A percentile compares a stretch with the other conserved stretches of the same genome.
These are phyloP conservation scores for Podospora sp. DNA, from an alignment of 495 filamentous ascomycete species.

Conservation along the genomic window DNA sequence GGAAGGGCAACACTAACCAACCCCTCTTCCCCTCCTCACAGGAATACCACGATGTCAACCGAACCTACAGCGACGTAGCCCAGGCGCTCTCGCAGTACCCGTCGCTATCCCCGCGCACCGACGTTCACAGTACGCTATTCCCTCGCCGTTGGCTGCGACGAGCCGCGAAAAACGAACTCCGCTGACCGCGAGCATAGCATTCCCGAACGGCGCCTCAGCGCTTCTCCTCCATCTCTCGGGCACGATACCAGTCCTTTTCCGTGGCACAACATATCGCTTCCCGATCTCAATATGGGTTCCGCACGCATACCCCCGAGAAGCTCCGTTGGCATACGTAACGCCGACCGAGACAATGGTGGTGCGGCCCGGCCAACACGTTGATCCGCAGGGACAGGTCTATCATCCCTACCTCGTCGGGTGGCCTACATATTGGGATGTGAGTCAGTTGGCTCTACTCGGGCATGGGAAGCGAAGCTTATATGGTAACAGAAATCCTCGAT, in stretches of 20 bases:
- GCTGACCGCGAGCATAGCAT: constrained; percentile 58
- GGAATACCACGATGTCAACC: constrained; percentile 92
- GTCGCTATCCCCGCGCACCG: constrained; percentile 84
- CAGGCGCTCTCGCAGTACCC: constrained; percentile 80
- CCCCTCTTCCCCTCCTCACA: constrained; percentile 39
- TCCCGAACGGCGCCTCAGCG: constrained; percentile 83
- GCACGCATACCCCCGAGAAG: constrained; percentile 82
- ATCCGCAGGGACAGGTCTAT: constrained; percentile 90
- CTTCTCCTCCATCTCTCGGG: constrained; percentile 86
- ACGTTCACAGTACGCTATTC: constrained; percentile 83
- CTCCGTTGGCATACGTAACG: constrained; percentile 84
- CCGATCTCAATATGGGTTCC: constrained; percentile 96
- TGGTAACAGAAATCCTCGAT: constrained; percentile 74
- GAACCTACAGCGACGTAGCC: constrained; percentile 89
- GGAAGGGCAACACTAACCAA: constrained; percentile 24
- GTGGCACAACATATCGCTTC: constrained; percentile 87
- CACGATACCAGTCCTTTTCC: constrained; percentile 84
- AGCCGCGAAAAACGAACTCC: not conserved
- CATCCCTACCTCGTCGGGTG: constrained; percentile 94
- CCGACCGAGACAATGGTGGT: constrained; percentile 88
- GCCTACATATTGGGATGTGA: constrained; percentile 87
- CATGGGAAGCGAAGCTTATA: constrained; percentile 23
- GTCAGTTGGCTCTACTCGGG: constrained; percentile 36
- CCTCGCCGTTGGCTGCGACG: not conserved
- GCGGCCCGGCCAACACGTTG: constrained; percentile 89